Evolutionary conservation across 1,284 basidiomycete species (phyloP).

Genomic region (Singerocomus inundabilis): DNA sequence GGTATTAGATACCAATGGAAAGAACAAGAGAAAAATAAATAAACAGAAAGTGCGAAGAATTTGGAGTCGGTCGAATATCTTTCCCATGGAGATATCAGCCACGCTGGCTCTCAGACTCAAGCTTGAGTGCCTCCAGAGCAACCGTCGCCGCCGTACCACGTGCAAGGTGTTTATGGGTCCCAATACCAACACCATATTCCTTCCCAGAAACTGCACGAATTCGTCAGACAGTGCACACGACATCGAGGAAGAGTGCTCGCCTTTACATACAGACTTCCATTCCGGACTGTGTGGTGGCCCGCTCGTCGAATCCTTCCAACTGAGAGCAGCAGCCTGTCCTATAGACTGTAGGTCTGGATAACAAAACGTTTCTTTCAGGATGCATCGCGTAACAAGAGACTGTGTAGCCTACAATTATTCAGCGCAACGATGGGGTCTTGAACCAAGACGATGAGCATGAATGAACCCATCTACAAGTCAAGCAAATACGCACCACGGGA

Average conservation of each 20-base stretch:
- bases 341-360: slow-evolving; percentile 51
- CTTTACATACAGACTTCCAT: slow-evolving; percentile 61
- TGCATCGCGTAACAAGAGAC: background rate
- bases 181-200: slow-evolving; percentile 33
- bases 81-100: slow-evolving; percentile 10
- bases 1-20: background rate
- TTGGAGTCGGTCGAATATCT: background rate
- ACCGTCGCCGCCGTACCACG: slow-evolving; percentile 53
- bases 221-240: slow-evolving; percentile 15
- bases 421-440: slow-evolving; percentile 39
- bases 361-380: slow-evolving; percentile 4
- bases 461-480: background rate
- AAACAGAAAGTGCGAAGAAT: background rate
- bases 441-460: slow-evolving; percentile 19
- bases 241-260: slow-evolving; percentile 35
- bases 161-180: slow-evolving; percentile 50
- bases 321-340: slow-evolving; percentile 42
- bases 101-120: slow-evolving; percentile 20
- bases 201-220: slow-evolving; percentile 26
- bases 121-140: slow-evolving; percentile 38
- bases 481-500: slow-evolving; percentile 21
- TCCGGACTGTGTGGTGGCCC: slow-evolving; percentile 48
- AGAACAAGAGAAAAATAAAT: slow-evolving; percentile 5
- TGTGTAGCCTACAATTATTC: slow-evolving; percentile 43
- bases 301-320: slow-evolving; percentile 49